These are phyloP conservation scores for Beta lomatogona DNA, from an alignment of 179 eudicot species.

Conservation along the genomic window DNA sequence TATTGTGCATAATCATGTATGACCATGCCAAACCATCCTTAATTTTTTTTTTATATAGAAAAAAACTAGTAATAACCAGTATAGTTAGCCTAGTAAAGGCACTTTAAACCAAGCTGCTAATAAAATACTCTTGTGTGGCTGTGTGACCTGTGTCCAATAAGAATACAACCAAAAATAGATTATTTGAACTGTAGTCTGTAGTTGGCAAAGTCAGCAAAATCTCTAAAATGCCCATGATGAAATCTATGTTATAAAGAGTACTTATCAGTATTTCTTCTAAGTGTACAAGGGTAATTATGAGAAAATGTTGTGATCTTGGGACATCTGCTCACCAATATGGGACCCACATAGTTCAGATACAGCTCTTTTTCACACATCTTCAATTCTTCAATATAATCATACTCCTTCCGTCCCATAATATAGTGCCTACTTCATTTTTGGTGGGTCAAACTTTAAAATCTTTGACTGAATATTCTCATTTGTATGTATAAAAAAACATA, in stretches of 20 bases:
- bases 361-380: slow-evolving; percentile 20
- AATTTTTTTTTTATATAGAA: background rate
- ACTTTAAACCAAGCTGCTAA: background rate
- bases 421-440: no score
- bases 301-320: background rate
- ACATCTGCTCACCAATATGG: slow-evolving; percentile 4
- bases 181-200: background rate
- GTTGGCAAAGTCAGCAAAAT: background rate
- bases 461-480: no score
- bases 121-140: background rate
- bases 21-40: background rate
- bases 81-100: background rate
- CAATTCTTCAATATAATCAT: background rate
- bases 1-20: background rate
- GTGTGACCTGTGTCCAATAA: background rate
- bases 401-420: no score
- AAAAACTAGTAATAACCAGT: background rate
- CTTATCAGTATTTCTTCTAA: no score
- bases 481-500: no score
- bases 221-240: background rate
- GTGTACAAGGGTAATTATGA: slow-evolving; percentile 9
- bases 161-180: background rate
- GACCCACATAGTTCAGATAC: slow-evolving; percentile 14
- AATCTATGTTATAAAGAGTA: background rate
- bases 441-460: no score